These are phyloP conservation scores for Rhypophila decipiens DNA, from an alignment of 495 filamentous ascomycete genomes.

Conservation along the genomic window DNA sequence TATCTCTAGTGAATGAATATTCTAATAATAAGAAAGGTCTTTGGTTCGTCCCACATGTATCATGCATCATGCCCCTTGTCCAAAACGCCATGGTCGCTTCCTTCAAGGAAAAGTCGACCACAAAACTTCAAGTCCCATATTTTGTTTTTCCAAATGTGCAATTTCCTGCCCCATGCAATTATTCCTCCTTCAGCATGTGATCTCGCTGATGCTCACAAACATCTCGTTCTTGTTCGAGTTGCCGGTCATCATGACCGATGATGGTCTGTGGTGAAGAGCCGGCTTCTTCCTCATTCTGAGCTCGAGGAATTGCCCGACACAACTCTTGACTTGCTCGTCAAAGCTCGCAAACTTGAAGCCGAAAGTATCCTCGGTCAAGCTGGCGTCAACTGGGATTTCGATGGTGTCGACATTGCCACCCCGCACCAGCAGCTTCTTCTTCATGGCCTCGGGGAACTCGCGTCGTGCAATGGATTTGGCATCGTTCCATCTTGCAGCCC, in stretches of 20 bases:
- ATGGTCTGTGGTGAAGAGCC: not conserved
- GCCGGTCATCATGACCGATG: not conserved
- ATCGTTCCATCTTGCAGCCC: constrained; percentile 38
- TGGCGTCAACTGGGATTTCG: constrained; percentile 34
- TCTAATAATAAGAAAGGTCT: too few relatives aligned
- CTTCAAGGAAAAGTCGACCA: too few relatives aligned
- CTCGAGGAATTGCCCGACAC: constrained; percentile 31
- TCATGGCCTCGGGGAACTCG: constrained; percentile 36
- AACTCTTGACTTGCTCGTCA: constrained; percentile 42
- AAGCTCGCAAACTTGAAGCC: constrained; percentile 40
- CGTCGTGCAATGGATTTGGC: constrained; percentile 30
- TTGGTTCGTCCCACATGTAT: not conserved
- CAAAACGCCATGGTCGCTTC: too few relatives aligned
- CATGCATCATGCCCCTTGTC: too few relatives aligned
- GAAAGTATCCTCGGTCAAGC: constrained; percentile 38
- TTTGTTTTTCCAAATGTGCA: too few relatives aligned
- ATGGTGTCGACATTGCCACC: constrained; percentile 31
- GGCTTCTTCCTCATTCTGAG: constrained; percentile 10
- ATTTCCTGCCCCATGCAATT: too few relatives aligned
- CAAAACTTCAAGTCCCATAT: too few relatives aligned
- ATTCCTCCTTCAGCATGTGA: constrained; percentile 9
- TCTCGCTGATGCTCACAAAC: constrained; percentile 9
- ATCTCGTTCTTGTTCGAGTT: constrained; percentile 4
- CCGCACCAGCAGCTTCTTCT: constrained; percentile 29
- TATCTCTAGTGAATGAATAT: too few relatives aligned